Evolutionary conservation across 768 basidiomycete species (phyloP).

Genomic region (Lyophyllum decastes): DNA sequence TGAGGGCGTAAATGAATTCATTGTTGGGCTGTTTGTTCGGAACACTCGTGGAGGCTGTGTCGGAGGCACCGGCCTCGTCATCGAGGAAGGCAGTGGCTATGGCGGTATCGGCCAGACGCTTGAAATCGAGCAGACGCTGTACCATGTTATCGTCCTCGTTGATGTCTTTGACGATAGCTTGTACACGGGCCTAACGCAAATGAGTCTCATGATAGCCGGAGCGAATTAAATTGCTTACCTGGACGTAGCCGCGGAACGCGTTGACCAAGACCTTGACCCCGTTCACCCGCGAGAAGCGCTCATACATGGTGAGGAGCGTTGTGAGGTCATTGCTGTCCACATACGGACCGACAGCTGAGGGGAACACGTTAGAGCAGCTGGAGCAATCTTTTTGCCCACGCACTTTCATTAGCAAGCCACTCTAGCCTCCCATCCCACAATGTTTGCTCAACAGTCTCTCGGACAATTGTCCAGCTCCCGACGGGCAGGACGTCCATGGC

Average conservation of each 20-base stretch:
- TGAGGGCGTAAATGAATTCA: slow-evolving; percentile 66
- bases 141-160: slow-evolving; percentile 79
- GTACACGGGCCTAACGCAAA: slow-evolving; percentile 49
- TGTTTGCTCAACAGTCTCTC: slow-evolving; percentile 54
- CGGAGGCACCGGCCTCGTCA: slow-evolving; percentile 26
- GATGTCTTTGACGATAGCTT: slow-evolving; percentile 64
- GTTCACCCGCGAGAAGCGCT: slow-evolving; percentile 59
- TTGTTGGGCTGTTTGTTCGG: slow-evolving; percentile 42
- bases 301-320: slow-evolving; percentile 55
- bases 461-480: slow-evolving; percentile 48
- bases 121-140: slow-evolving; percentile 66
- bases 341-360: slow-evolving; percentile 53
- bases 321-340: slow-evolving; percentile 47
- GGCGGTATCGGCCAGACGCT: slow-evolving; percentile 53
- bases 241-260: slow-evolving; percentile 64
- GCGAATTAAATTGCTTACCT: slow-evolving; percentile 37
- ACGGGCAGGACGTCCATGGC: slow-evolving; percentile 50
- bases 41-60: slow-evolving; percentile 30
- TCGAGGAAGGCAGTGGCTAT: slow-evolving; percentile 54
- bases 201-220: background rate
- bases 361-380: background rate
- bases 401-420: slow-evolving; percentile 37
- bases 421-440: slow-evolving; percentile 44
- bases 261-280: slow-evolving; percentile 52
- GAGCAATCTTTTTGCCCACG: too few species aligned